These are phyloP conservation scores for Saccharomyces hybrid DNA, from an alignment of 1,139 yeast species.

Conservation along the genomic window DNA sequence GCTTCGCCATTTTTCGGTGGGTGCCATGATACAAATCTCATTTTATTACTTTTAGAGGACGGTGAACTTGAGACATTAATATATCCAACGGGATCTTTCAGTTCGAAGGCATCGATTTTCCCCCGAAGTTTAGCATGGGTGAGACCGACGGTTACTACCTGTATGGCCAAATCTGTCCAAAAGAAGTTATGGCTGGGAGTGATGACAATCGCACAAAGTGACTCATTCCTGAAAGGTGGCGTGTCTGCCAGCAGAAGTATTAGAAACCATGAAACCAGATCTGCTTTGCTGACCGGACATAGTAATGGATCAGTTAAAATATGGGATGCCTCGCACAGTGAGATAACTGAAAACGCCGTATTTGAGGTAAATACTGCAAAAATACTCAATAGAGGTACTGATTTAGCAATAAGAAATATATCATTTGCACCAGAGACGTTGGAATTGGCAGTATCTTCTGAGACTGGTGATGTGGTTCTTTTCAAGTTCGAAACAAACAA, in stretches of 20 bases:
- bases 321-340: conserved; percentile 77
- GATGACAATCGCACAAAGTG: conserved; percentile 43
- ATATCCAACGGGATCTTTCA: conserved; percentile 48
- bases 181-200: conserved; percentile 67
- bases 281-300: conserved; percentile 74
- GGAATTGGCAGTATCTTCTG: conserved; percentile 59
- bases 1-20: conserved; percentile 62
- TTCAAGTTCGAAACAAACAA: conserved; percentile 63
- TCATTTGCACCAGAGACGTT: conserved; percentile 70
- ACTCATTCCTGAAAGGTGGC: conserved; percentile 64
- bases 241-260: conserved; percentile 50
- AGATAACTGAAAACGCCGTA: conserved; percentile 52
- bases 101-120: conserved; percentile 51
- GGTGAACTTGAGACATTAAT: conserved; percentile 25
- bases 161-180: conserved; percentile 49
- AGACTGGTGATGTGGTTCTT: conserved; percentile 65
- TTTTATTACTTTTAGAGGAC: conserved; percentile 48
- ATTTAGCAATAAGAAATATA: conserved; percentile 45
- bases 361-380: conserved; percentile 47
- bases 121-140: conserved; percentile 78
- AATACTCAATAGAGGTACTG: conserved; percentile 38
- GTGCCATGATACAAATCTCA: conserved; percentile 55
- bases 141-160: conserved; percentile 57
- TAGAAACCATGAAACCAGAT: conserved; percentile 53
- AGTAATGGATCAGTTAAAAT: conserved; percentile 68